Conservation (phyloP, 2,329 filamentous ascomycete species). For the Ceratocystis cacaofunesta region DNA sequence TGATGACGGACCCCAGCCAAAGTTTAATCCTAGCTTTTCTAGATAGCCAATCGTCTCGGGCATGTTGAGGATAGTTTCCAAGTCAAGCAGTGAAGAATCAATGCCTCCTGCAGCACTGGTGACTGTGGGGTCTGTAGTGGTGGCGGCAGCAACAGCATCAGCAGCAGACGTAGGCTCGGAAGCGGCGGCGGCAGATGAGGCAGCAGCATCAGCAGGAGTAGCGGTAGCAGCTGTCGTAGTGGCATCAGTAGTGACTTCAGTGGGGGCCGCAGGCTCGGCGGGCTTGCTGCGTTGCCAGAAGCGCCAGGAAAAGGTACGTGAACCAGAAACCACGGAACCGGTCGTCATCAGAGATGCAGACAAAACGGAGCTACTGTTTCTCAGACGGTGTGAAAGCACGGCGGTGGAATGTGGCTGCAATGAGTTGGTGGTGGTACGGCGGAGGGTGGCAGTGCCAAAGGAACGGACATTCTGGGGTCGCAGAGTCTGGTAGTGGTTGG, state of each 20-base stretch:
- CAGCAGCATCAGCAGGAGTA: constrained; percentile 12
- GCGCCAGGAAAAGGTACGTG: constrained; percentile 16
- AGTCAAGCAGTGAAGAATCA: constrained; percentile 19
- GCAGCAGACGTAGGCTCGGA: constrained; percentile 17
- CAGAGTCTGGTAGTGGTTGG: constrained; percentile 4
- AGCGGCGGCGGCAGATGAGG: constrained; percentile 13
- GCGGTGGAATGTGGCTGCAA: constrained; percentile 11
- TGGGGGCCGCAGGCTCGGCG: constrained; percentile 5
- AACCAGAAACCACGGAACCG: constrained; percentile 15
- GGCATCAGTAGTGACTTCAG: constrained; percentile 18
- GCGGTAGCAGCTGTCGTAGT: constrained; percentile 17
- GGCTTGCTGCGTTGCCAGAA: constrained; percentile 16
- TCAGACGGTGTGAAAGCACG: constrained; percentile 1
- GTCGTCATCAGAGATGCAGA: constrained; percentile 8
- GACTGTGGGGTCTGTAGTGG: constrained; percentile 18
- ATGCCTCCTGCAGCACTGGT: constrained; percentile 14
- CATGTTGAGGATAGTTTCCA: constrained; percentile 34
- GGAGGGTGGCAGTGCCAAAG: constrained; percentile 12
- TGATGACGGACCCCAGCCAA: constrained; percentile 64
- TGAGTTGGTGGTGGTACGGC: constrained; percentile 2
- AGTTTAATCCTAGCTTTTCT: constrained; percentile 69
- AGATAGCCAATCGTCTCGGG: constrained; percentile 72
- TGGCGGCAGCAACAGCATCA: constrained; percentile 16
- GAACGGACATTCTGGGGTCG: constrained; percentile 4
- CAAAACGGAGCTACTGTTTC: neutral